Percentiles rank a stretch among this genome's conserved stretches.
Evolutionary conservation across 106 monocot genomes (phyloP).

Genomic region (Allium sativum): DNA sequence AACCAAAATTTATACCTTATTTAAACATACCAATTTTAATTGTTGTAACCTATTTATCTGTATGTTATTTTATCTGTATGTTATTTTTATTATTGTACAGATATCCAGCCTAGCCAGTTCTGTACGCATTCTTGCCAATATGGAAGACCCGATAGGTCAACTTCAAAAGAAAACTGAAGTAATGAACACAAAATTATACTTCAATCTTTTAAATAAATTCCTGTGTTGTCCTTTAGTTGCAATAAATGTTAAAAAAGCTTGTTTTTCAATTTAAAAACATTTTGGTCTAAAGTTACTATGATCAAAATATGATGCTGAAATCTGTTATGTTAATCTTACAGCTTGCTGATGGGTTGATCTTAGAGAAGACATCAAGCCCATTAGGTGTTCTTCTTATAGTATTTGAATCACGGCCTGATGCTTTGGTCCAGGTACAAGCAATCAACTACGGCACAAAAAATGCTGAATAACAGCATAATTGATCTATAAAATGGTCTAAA

Average conservation of each 20-base stretch:
- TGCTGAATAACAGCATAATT: background rate
- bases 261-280: too few species aligned
- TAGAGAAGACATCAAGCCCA: constrained; percentile 68
- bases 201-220: too few species aligned
- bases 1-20: background rate
- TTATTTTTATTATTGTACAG: constrained; percentile 16
- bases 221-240: too few species aligned
- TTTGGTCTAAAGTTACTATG: background rate
- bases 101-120: constrained; percentile 80
- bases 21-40: background rate
- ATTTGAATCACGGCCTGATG: constrained; percentile 97
- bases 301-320: too few species aligned
- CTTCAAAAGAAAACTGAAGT: constrained; percentile 67
- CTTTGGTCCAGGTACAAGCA: constrained; percentile 74
- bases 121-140: constrained; percentile 65
- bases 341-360: constrained; percentile 80
- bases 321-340: constrained; percentile 5
- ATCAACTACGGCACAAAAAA: background rate
- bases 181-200: background rate
- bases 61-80: background rate
- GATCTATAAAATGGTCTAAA: background rate
- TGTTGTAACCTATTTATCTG: background rate
- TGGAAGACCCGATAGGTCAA: constrained; percentile 75
- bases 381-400: constrained; percentile 86
- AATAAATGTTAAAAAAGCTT: too few species aligned